Evolutionary conservation across 192 early-diverging fungal species (phyloP), one percentile per base, ranked within the genome.

Genomic region (Coemansia sp.): DNA sequence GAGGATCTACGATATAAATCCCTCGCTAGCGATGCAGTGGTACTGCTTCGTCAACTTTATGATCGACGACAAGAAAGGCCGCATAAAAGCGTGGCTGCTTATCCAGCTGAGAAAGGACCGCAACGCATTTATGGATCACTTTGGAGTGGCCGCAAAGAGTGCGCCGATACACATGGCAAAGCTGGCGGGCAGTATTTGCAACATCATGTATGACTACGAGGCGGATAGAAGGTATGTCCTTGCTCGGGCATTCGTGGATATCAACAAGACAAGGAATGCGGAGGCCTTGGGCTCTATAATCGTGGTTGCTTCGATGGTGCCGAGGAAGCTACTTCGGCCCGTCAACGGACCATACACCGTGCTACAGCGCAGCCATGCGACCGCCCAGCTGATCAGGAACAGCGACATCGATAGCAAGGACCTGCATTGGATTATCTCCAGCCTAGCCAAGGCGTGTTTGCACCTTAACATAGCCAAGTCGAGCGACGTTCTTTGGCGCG

Each of bases 401-500:
- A 51, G 19, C 8, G 9, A 25, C 49, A 27, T 25, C 25, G 49
- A 51, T 11, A 8, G 49, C 49, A 23, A 51, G 6, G 16, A 20
- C 22, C 13, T 51, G 5, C 7, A 42, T 5, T 10, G 8, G 16
- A 42, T 42, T 9, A 42, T 42, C 16, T 3, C 8, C 13, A 13
- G 39, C 16, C 39, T 42, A 13, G 39, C 16, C 39, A 42, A 42
- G 39, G 39, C 39, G 13, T 42, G 39, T 16, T 23, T 25, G 6
- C 19, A 51, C 24, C 58, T 80, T 48, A 49, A 55, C 16, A 61
- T 68, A 13, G 50, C 29, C 16, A 53, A 51, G 18, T 22, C 71
- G 4, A 72, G 73, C 42, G 49, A 49, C 16, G 8, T 59, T 10
- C 34, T 80, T 48, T 71, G 72, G 72, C 64, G 47, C 27, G 72